Evolutionary conservation across 345 rosid genomes (phyloP), one percentile per base, ranked within the genome.

Genomic region (Syzygium grande): DNA sequence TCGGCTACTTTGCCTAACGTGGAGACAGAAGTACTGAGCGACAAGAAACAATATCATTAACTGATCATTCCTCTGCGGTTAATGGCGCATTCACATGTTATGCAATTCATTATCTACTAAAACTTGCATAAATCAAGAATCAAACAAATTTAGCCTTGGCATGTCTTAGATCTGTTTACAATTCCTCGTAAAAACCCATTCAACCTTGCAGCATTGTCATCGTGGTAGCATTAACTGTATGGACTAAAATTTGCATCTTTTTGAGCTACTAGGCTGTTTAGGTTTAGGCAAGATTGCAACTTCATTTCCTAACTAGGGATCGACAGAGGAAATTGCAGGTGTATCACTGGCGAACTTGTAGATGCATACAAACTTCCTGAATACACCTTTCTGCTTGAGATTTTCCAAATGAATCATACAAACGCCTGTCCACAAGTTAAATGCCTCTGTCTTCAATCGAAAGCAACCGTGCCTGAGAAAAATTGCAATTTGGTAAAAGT

Each of bases 301-400:
- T 87, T 91, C 90, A 86, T 90, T 58, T 16, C 9, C 68, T 30
- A 88, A 77, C 91, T 87, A 88, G 55, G 87, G 79, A 22, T 89
- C 88, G 9, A 91, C 87, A 55, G 65, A 79, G 3, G 86, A 58
- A 91, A 90, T 89, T 54, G 89, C 43, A 2, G 91, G 92, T 49
- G 92, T 85, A n/a, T 90, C 92, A 30, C 79, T 25, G 59, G 59
- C 25, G 59, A 55, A 55, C 11, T 55, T 21, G 59, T 55, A 55
- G 59, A 55, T 55, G 59, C 0, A 9, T 55, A 55, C 27, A 55
- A 55, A 55, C 27, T 55, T 55, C 59, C 59, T 55, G 2, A 55
- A 55, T 55, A 55, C 59, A 55, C 59, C 59, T 0, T 55, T 55
- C 59, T 55, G 22, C 59, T 55, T 55, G 27, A 55, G 59, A 55